Evolutionary conservation across 257 asterid genomes (phyloP), one percentile per base, ranked within the genome.

Genomic region (Phtheirospermum japonicum): DNA sequence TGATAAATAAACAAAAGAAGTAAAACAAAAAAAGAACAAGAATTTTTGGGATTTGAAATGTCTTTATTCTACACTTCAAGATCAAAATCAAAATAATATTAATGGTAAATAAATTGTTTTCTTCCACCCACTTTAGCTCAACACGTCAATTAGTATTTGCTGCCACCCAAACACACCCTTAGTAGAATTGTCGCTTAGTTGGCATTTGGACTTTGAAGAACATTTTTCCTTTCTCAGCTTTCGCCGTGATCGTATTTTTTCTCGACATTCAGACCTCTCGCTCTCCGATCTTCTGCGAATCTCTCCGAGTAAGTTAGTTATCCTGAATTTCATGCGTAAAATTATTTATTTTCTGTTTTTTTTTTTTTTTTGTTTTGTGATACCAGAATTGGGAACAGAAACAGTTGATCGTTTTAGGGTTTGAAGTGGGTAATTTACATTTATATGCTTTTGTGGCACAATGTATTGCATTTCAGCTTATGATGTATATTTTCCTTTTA

Each of bases 381-480:
- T 26, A 20, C 34, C 32, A 18, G 43, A 49, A 55, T 52, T 58
- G 31, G 31, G 31, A 50, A 51, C 60, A 18, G 17, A 33, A 62
- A 40, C 11, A 57, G 40, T 31, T 36, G 66, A 57, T 63, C 67
- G 14, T 66, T 32, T 70, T 70, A 69, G 83, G 79, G 76, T 76
- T 73, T 75, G 28, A 55, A 42, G 20, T 17, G 60, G 16, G 33
- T 17, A 39, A 32, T 33, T 23, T 17, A 34, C 30, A 14, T n/a
- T 55, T 60, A 5, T 16, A 33, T 40, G 57, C 6, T 4, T 9
- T 53, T 45, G 11, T 56, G 37, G 13, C 43, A 9, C 7, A 11
- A 40, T 60, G 10, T 37, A 14, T 59, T 23, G 66, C 71, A 61
- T 67, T 60, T 73, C 61, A 64, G 65, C 74, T 66, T 9, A 61